Conservation (phyloP, 106 monocot species). For the Apostasia ramifera region DNA sequence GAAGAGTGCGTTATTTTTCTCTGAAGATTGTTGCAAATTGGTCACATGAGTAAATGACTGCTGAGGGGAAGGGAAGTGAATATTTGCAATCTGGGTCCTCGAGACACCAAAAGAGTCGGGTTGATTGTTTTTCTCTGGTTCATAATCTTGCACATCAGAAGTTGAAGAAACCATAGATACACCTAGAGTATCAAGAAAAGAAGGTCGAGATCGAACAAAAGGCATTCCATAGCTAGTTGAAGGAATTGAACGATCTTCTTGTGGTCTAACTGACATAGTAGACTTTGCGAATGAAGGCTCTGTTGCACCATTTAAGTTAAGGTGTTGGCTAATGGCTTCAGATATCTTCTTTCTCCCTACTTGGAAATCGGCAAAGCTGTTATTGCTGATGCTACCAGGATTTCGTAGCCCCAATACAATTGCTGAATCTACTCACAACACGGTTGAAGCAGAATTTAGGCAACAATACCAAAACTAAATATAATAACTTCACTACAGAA, state of each 20-base stretch:
- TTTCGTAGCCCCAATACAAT: constrained; percentile 10
- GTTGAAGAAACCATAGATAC: constrained; percentile 36
- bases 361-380: constrained; percentile 1
- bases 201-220: constrained; percentile 50
- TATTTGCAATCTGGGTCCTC: constrained; percentile 17
- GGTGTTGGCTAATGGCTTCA: constrained; percentile 36
- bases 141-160: constrained; percentile 15
- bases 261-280: constrained; percentile 17
- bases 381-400: constrained; percentile 14
- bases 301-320: constrained; percentile 30
- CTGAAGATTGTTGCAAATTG: constrained; percentile 15
- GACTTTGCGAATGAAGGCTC: constrained; percentile 34
- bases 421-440: constrained; percentile 22
- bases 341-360: constrained; percentile 21
- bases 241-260: constrained; percentile 24
- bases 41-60: constrained; percentile 10
- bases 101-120: constrained; percentile 16
- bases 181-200: constrained; percentile 85
- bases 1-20: constrained; percentile 24
- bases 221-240: constrained; percentile 27
- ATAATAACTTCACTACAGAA: neutral
- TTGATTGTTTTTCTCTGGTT: constrained; percentile 29
- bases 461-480: constrained; percentile 5
- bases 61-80: constrained; percentile 16
- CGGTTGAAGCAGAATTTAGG: neutral